These are phyloP conservation scores for Chrysanthemum makinoi DNA, from an alignment of 129 eudicot species.

Conservation along the genomic window DNA sequence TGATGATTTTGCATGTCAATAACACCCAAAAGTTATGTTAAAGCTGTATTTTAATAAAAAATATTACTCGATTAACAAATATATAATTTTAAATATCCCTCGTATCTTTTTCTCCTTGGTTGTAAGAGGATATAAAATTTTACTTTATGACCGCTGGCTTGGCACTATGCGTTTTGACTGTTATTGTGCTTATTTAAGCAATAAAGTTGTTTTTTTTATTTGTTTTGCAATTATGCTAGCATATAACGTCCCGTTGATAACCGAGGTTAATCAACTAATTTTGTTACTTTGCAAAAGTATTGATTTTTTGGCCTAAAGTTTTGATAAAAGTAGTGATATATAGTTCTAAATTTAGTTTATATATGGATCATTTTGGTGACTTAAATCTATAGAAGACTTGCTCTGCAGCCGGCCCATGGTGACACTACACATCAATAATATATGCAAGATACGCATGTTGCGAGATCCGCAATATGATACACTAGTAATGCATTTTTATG, in stretches of 20 bases:
- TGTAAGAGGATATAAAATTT: neutral
- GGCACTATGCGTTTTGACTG: neutral
- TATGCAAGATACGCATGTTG: neutral
- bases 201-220: neutral
- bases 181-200: neutral
- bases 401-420: neutral
- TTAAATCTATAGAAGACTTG: neutral
- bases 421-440: neutral
- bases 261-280: neutral
- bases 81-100: too few relatives aligned
- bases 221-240: neutral
- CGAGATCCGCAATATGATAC: slow-evolving; percentile 1
- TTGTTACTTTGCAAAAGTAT: neutral
- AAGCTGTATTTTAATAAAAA: neutral
- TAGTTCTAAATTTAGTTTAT: neutral
- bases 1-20: neutral
- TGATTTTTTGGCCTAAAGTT: neutral
- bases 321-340: neutral
- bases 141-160: slow-evolving; percentile 1
- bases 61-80: neutral
- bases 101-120: too few relatives aligned
- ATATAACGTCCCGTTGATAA: neutral
- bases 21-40: neutral
- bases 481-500: neutral
- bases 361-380: neutral